Conservation (phyloP, 805 yeast genomes). For the Sungouiozyma intestinalis region DNA sequence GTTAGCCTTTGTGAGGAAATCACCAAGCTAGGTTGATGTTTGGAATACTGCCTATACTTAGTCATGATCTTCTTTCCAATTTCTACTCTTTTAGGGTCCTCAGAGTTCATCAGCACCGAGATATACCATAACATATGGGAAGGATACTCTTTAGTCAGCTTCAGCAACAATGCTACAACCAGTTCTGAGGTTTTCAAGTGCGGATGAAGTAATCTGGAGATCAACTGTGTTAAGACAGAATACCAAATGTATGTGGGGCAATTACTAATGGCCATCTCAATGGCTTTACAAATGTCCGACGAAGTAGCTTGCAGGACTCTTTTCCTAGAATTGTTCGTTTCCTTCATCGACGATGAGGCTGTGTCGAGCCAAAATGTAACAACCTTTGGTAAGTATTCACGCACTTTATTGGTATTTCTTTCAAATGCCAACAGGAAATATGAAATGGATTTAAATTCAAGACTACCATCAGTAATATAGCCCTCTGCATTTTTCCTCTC, state of each 20-base stretch:
- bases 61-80: slow-evolving; percentile 39
- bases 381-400: slow-evolving; percentile 83
- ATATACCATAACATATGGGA: slow-evolving; percentile 69
- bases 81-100: slow-evolving; percentile 34
- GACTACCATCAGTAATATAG: slow-evolving; percentile 19
- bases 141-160: slow-evolving; percentile 58
- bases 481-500: slow-evolving; percentile 49
- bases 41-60: slow-evolving; percentile 13
- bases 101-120: slow-evolving; percentile 57
- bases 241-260: slow-evolving; percentile 62
- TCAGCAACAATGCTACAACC: slow-evolving; percentile 46
- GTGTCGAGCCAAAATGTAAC: slow-evolving; percentile 87
- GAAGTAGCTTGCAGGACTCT: slow-evolving; percentile 30
- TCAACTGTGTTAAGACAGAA: slow-evolving; percentile 72
- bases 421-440: slow-evolving; percentile 24
- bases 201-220: slow-evolving; percentile 66
- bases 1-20: slow-evolving; percentile 17
- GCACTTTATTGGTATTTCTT: slow-evolving; percentile 46
- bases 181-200: slow-evolving; percentile 45
- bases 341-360: slow-evolving; percentile 27
- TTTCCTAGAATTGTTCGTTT: slow-evolving; percentile 12
- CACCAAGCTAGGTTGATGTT: slow-evolving; percentile 11
- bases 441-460: slow-evolving; percentile 24
- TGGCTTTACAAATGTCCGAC: slow-evolving; percentile 38
- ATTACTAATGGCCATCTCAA: slow-evolving; percentile 34